phyloP scores from a whole-genome alignment of 2,329 filamentous ascomycete genomes.

The Phaeoacremonium minimum region DNA sequence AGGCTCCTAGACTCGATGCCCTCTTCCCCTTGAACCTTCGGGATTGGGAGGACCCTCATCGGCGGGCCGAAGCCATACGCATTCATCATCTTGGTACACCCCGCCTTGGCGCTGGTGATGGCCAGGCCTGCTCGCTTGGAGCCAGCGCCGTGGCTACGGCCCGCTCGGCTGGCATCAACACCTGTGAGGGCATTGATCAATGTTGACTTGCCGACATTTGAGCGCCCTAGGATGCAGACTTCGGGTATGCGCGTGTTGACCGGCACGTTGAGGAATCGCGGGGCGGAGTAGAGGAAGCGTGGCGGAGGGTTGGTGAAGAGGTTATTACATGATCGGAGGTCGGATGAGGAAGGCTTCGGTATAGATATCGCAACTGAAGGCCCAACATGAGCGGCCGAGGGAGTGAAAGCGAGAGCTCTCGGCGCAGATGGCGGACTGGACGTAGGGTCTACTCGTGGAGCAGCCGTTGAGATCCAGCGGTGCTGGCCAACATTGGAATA shows the following conservation, averaged over 20 bases:
- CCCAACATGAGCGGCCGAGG: constrained; percentile 14
- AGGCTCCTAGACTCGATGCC: constrained; percentile 2
- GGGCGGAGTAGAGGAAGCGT: constrained; percentile 45
- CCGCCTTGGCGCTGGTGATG: constrained; percentile 44
- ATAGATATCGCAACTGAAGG: constrained; percentile 13
- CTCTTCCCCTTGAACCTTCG: constrained; percentile 1
- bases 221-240: constrained; percentile 78
- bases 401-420: constrained; percentile 21
- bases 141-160: constrained; percentile 17
- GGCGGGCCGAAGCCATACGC: constrained; percentile 49
- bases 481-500: too few species aligned
- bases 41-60: constrained; percentile 16
- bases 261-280: constrained; percentile 41
- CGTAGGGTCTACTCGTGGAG: too few species aligned
- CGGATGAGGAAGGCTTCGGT: constrained; percentile 6
- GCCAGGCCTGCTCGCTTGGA: constrained; percentile 44
- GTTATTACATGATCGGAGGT: constrained; percentile 15
- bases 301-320: constrained; percentile 17
- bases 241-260: constrained; percentile 50
- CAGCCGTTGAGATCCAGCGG: too few species aligned
- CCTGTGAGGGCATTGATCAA: constrained; percentile 79
- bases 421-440: too few species aligned
- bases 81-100: constrained; percentile 51
- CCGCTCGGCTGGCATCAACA: constrained; percentile 16
- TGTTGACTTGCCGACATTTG: constrained; percentile 86